Base-by-base conservation (phyloP, 2,329 filamentous ascomycete genomes). In the Rhexocercosporidium sp. region DNA sequence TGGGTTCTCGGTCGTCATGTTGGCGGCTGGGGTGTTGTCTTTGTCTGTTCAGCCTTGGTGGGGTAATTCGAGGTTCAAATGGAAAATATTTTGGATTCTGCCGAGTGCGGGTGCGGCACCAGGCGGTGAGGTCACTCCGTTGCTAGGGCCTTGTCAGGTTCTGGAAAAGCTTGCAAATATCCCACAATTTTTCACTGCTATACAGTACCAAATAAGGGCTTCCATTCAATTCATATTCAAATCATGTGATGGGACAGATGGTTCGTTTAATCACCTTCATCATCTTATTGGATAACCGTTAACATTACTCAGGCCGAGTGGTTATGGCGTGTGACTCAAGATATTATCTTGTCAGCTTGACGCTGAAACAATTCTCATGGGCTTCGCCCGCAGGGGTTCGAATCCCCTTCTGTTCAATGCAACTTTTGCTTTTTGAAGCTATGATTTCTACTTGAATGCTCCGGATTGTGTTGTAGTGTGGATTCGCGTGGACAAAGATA, bases 1-100 rank as follows among this genome's bases (percentile, higher is more conserved):
- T 20, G 72, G 57, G 6, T 70, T 69, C 62, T 68, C 65, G n/a
- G 68, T 70, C 1, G 73, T 64, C 75, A 77, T 77, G 64, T 71
- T 75, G 64, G 68, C 18, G 29, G 59, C 22, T 66, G 37, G 39
- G n/a, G 41, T 20, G 27, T 16, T 18, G 20, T 14, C 2, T 11
- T 20, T 46, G 22, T 51, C 9, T 16, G 9, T 37, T 9, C 20
- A 41, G 39, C 46, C 51, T 63, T 71, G 62, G 71, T 62, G 69
- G 71, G 71, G 70, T 69, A 66, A 47, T 22, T 62, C 20, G 39
- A 41, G 53, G 51, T 20, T 5, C n/a, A 41, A 11, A 34, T 41
- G 37, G 53, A 61, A 44, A 47, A 46, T 64, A 64, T 67, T 56
- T 66, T 62, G 59, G 57, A 59, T 60, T 47, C 37, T 60, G 57